Base-by-base conservation (phyloP, 2,329 filamentous ascomycete genomes). In the Colletotrichum sp. region DNA sequence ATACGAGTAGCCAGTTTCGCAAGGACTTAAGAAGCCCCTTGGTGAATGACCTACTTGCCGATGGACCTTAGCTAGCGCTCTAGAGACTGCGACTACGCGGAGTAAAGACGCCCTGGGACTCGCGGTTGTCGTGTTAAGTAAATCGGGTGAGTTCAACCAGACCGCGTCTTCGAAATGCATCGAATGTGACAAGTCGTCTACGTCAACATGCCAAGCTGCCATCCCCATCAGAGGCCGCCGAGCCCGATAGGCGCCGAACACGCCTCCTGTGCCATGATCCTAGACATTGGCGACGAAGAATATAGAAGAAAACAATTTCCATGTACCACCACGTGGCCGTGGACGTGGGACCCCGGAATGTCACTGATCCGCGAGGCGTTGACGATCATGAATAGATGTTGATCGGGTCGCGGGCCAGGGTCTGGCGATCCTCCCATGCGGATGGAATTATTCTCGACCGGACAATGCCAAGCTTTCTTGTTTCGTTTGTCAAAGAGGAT, bases 311-410 rank as follows among this genome's bases (percentile, higher is more conserved):
- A 34, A 26, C 59, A 62, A n/a, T 62, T 34, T 36, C 49, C 34
- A 34, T 49, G 68, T 18, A 26, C 57, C 26, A 49, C 57, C 68
- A 70, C 68, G 57, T 63, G 68, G 68, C 49, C 26, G 21, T 34
- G 16, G 32, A 32, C 69, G 36, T 28, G 26, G 26, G 18, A 65
- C 34, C 57, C 64, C 73, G 73, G 73, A 64, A 57, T 44, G 70
- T 69, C 44, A 39, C 39, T 21, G 64, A 76, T 69, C 73, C 73
- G 73, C 70, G 70, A 69, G 70, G 73, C 73, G 64, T 73, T 69
- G 73, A 69, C 55, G 24, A 52, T 26, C 24, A 60, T 57, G 44
- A 44, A 65, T n/a, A 8, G 26, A 71, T 8, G 64, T 63, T 55
- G 57, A 13, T 26, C 55, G 30, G 63, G 69, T 63, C 55, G 63